Evolutionary conservation across 345 rosid genomes (phyloP).

Genomic region (Bretschneidera sinensis): DNA sequence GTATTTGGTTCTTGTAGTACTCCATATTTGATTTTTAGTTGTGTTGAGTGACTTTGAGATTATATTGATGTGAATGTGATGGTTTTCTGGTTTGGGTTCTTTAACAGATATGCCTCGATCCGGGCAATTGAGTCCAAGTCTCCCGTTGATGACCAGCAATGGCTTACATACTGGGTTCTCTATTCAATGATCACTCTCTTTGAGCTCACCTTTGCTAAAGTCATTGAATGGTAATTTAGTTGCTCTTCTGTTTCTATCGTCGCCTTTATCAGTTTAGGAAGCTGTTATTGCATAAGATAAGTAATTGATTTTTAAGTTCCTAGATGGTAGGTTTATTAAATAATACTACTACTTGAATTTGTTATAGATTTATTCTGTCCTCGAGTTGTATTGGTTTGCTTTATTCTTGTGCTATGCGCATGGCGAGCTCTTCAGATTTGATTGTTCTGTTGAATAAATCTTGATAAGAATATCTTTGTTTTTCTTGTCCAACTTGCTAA

Average conservation of each 20-base stretch:
- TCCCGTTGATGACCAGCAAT: slow-evolving; percentile 77
- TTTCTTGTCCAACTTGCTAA: too few species aligned
- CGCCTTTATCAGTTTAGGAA: neutral
- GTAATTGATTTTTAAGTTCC: too few species aligned
- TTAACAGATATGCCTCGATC: slow-evolving; percentile 71
- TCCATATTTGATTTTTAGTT: neutral
- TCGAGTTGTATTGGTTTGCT: neutral
- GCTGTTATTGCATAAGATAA: neutral
- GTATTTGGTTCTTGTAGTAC: too few species aligned
- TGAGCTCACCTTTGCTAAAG: slow-evolving; percentile 87
- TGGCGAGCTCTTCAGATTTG: too few species aligned
- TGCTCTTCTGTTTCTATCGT: neutral
- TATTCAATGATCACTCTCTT: slow-evolving; percentile 81
- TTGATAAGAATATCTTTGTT: too few species aligned
- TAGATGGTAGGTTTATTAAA: too few species aligned
- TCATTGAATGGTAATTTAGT: slow-evolving; percentile 68
- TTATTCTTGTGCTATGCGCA: neutral
- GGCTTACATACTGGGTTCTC: slow-evolving; percentile 97
- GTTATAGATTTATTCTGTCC: neutral
- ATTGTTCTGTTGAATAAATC: too few species aligned
- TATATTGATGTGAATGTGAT: slow-evolving; percentile 16
- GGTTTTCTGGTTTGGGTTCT: slow-evolving; percentile 12
- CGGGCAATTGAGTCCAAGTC: slow-evolving; percentile 87
- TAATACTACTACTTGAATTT: neutral
- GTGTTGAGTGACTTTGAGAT: neutral